A percentile compares a stretch with the other conserved stretches of the same genome.
Conservation (phyloP, 805 yeast species). For the Yarrowia alimentaria region DNA sequence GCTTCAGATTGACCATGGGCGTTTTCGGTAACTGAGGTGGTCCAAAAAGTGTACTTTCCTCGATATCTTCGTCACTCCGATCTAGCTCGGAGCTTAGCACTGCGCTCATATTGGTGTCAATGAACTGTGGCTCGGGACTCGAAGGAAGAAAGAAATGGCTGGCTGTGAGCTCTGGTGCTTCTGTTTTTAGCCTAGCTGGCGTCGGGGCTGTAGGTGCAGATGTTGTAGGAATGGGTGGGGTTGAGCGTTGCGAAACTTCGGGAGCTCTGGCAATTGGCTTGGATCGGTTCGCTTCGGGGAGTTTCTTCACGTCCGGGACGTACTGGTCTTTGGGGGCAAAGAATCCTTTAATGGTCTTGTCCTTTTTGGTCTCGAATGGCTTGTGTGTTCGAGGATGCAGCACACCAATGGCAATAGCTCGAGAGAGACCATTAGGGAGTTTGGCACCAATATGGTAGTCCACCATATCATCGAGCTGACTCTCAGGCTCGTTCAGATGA, state of each 20-base stretch:
- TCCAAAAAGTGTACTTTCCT: constrained; percentile 18
- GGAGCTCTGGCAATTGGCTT: neutral
- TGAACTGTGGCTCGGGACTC: neutral
- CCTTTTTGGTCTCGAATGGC: constrained; percentile 8
- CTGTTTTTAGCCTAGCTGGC: neutral
- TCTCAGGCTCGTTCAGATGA: constrained; percentile 57
- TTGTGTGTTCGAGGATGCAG: constrained; percentile 23
- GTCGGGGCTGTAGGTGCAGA: constrained; percentile 6
- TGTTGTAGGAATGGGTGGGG: neutral
- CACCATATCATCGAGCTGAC: constrained; percentile 36
- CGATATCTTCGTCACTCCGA: constrained; percentile 19
- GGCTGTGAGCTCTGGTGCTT: neutral
- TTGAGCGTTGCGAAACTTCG: neutral
- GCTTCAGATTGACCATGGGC: too few relatives aligned
- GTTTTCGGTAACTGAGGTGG: too few relatives aligned
- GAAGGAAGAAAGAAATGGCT: constrained; percentile 15
- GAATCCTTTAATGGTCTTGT: constrained; percentile 2
- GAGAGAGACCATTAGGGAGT: neutral
- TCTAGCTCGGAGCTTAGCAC: constrained; percentile 21
- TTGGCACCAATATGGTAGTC: constrained; percentile 44
- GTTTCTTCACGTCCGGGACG: constrained; percentile 10
- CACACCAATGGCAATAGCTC: constrained; percentile 16
- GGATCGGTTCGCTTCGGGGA: neutral
- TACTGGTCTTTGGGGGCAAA: constrained; percentile 18
- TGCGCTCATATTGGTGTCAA: constrained; percentile 5